Evolutionary conservation across 148 eudicot species (phyloP), one percentile per base, ranked within the genome.

Genomic region (Rhododendron williamsianum): DNA sequence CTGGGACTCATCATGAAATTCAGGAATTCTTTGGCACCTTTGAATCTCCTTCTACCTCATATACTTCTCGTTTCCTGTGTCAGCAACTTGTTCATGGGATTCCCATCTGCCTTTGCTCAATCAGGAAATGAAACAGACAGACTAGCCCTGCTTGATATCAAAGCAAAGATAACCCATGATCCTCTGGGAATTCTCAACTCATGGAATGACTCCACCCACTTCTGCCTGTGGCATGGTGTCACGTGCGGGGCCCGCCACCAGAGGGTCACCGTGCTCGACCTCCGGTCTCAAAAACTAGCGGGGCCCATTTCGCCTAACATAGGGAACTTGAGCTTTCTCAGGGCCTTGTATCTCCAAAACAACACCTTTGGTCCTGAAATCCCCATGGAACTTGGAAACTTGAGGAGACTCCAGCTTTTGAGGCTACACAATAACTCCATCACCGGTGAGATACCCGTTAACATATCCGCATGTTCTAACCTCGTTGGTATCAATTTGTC

Each of bases 171-270:
- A 10, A 49, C 30, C 6, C 25, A 51, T 4, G 79, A 72, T 10
- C 85, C 85, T 30, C 79, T 49, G 1, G 78, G 73, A 4, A 23
- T 73, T 5, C 21, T 83, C 33, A 48, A 4, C 79, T 73, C 80
- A 10, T 83, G 85, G 85, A 83, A 83, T 49, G 46, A 21, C 16
- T 30, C 79, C 79, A 33, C 54, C 52, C 46, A 83, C 67, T 83
- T 72, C 80, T 83, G 85, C 85, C 85, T 33, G 30, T 83, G 85
- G 85, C 48, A 8, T 1, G 85, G 85, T 9, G 85, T 83, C 9
- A 83, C 85, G 6, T 83, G 85, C 5, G 67, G 80, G 7, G 2
- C 18, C 13, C 67, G 8, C 30, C 60, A 46, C 78, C 27, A 0
- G 60, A 72, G 85, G 38, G 85, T 83, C 65, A 83, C 63, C 21